A percentile compares a stretch with the other conserved stretches of the same genome.
phyloP scores from a whole-genome alignment of 352 stramenopile genomes.

The Plasmopara muralis region DNA sequence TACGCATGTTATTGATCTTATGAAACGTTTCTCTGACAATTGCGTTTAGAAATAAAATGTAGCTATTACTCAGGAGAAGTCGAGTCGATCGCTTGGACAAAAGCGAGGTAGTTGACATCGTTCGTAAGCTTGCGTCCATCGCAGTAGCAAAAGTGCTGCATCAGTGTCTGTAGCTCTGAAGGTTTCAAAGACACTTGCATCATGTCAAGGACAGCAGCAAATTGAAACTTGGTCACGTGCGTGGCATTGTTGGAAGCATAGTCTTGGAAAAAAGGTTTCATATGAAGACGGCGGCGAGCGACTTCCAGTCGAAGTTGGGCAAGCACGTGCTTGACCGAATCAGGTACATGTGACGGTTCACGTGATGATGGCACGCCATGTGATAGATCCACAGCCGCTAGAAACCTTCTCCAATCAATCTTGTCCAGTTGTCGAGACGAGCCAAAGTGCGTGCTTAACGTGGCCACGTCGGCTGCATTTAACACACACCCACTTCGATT shows the following conservation, averaged over 20 bases:
- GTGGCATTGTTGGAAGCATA: conserved; percentile 75
- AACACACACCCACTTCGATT: conserved; percentile 73
- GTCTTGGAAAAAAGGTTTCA: conserved; percentile 86
- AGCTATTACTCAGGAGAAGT: conserved; percentile 30
- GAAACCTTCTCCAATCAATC: conserved; percentile 73
- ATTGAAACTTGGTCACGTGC: conserved; percentile 77
- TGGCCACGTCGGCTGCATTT: conserved; percentile 53
- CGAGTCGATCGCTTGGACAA: conserved; percentile 69
- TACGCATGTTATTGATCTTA: conserved; percentile 21
- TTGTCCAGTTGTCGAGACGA: conserved; percentile 59
- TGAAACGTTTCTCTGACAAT: neutral
- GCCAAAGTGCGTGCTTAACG: conserved; percentile 54
- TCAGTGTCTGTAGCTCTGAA: conserved; percentile 46
- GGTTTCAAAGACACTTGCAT: conserved; percentile 60
- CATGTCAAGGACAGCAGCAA: conserved; percentile 76
- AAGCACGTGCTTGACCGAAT: conserved; percentile 33
- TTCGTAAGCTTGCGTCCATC: conserved; percentile 44
- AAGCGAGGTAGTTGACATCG: conserved; percentile 75
- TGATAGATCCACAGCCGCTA: conserved; percentile 49
- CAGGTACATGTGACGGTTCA: conserved; percentile 2
- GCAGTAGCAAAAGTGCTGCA: conserved; percentile 43
- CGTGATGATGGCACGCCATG: conserved; percentile 8
- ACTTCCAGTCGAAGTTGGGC: conserved; percentile 47
- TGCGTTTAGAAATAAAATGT: too few relatives aligned
- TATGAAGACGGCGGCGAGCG: conserved; percentile 58